Evolutionary conservation across 176 grass and related monocot species (phyloP).

Genomic region (Echinochloa phyllopogon): DNA sequence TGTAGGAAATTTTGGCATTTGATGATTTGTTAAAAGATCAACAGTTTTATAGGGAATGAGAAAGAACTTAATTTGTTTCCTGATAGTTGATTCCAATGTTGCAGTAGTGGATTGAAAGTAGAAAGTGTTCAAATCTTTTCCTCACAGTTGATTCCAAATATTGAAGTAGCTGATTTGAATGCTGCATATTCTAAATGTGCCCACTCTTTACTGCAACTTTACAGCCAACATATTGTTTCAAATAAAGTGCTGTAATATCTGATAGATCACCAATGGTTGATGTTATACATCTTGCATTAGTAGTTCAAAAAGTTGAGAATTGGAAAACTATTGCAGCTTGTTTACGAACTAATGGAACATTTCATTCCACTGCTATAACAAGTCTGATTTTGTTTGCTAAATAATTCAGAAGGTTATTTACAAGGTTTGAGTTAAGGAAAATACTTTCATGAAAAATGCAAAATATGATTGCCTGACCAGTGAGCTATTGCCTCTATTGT

Average conservation of each 20-base stretch:
- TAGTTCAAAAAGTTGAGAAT: not conserved
- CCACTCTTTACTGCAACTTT: constrained; percentile 12
- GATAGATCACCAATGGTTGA: not conserved
- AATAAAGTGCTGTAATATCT: constrained; percentile 7
- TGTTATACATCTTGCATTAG: not conserved
- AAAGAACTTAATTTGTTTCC: constrained; percentile 16
- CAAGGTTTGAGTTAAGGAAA: not conserved
- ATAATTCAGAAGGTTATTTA: not conserved
- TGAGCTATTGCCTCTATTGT: not conserved
- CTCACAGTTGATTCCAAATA: not conserved
- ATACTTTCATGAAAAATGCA: not conserved
- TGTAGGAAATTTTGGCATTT: constrained; percentile 1
- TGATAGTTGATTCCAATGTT: constrained; percentile 10
- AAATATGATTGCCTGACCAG: not conserved
- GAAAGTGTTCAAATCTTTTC: not conserved
- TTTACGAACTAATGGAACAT: not conserved
- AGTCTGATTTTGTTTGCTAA: not conserved
- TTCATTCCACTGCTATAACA: not conserved
- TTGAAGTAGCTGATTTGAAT: constrained; percentile 13
- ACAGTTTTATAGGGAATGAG: constrained; percentile 7
- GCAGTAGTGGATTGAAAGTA: not conserved
- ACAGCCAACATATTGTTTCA: not conserved
- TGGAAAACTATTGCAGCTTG: not conserved
- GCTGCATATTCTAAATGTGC: constrained; percentile 1
- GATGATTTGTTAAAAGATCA: constrained; percentile 11